Base-by-base conservation (phyloP, 73 alveolate species). In the Halteria grandinella region DNA sequence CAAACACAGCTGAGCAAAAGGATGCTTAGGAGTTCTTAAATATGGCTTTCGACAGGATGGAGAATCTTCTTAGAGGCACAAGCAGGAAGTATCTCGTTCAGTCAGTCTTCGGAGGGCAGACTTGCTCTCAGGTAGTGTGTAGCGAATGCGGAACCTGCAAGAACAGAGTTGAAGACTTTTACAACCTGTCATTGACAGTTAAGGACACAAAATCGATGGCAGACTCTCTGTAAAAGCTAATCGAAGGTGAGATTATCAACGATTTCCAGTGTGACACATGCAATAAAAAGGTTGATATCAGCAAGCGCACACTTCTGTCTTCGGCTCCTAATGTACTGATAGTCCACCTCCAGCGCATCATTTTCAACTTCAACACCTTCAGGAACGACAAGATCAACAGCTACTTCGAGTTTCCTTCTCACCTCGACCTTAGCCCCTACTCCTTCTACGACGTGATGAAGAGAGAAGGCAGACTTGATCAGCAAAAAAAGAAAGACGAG, bases 1-100 rank as follows among this genome's bases (percentile, higher is more conserved):
- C 96, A 1, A 97, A 95, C 45, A 89, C 95, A 0, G 91, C 93
- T 1, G 80, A 94, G 15, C 92, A 97, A 62, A 89, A 96, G 60
- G 99, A 97, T 83, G 87, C 98, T 51, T 90, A 97, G 88, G 99
- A 97, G 87, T 97, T 97, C 88, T 85, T 92, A 15, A 93, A 90
- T 71, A 92, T 92, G 76, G 83, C 95, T 66, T 95, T 97, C 75
- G 99, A 97, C 57, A 94, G 97, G 77, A 44, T 97, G 8, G 99
- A 97, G 86, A 91, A 89, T 57, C 72, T 82, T 33, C 79, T 93
- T 49, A 94, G 90, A 86, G 89, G 91, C 27, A 93, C 99, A 0
- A 71, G 93, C 23, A 86, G 79, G 80, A 97, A 90, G 79, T 60
- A 97, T 70, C 73, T 97, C 36, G 75, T 92, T 29, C 91, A 88